Conservation (phyloP, 2,329 filamentous ascomycete genomes). For the Nemania serpens region DNA sequence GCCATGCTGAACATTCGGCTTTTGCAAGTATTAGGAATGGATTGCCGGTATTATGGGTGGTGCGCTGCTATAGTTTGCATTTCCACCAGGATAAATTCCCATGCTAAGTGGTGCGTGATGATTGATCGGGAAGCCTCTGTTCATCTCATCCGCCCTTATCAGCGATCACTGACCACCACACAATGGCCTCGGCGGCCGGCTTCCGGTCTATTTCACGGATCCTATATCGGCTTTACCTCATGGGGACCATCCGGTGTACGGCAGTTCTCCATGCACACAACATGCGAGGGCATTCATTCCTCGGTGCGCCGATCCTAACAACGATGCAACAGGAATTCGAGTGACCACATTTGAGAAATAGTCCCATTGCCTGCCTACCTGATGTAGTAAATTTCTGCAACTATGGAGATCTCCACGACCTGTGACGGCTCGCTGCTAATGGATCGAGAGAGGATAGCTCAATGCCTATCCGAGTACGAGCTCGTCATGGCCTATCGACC, state of each 20-base stretch:
- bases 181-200: conserved; percentile 5
- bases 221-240: conserved; percentile 34
- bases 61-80: too few relatives aligned
- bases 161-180: background rate
- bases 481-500: background rate
- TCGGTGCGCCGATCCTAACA: background rate
- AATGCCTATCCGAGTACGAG: conserved; percentile 22
- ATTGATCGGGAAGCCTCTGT: conserved; percentile 8
- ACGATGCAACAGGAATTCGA: conserved; percentile 6
- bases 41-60: too few relatives aligned
- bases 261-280: conserved; percentile 1
- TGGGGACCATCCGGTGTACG: conserved; percentile 36
- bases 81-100: background rate
- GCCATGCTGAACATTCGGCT: too few relatives aligned
- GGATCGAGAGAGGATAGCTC: too few relatives aligned
- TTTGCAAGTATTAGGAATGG: too few relatives aligned
- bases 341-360: conserved; percentile 13
- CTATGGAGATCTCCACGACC: too few relatives aligned
- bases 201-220: conserved; percentile 7
- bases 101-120: conserved; percentile 12
- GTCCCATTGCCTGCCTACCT: too few relatives aligned
- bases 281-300: background rate
- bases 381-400: too few relatives aligned
- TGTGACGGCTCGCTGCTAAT: too few relatives aligned
- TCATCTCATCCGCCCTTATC: conserved; percentile 14